Percentiles rank a stretch among this genome's conserved stretches.
phyloP scores from a whole-genome alignment of 208 protist species.

The Trypanosoma cruzi region DNA sequence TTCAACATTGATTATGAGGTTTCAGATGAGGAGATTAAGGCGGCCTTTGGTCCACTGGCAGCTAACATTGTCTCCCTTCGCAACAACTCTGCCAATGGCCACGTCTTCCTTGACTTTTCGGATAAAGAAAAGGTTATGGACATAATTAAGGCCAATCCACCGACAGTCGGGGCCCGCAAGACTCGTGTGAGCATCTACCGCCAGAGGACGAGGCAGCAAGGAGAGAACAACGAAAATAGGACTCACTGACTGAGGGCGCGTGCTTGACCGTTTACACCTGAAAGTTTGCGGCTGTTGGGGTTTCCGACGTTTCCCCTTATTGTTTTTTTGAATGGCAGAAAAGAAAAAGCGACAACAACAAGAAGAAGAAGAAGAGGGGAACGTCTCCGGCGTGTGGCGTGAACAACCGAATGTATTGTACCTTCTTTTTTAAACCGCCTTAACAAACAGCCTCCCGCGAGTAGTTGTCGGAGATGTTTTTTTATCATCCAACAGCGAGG shows the following conservation, averaged over 20 bases:
- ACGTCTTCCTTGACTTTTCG: constrained; percentile 89
- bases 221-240: neutral
- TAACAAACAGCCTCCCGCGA: neutral
- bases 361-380: neutral
- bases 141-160: constrained; percentile 45
- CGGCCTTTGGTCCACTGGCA: constrained; percentile 56
- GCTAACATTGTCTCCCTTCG: constrained; percentile 77
- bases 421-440: neutral
- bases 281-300: neutral
- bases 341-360: neutral
- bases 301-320: neutral
- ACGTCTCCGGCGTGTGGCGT: neutral
- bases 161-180: constrained; percentile 48
- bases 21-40: constrained; percentile 82
- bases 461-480: neutral
- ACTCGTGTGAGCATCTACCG: constrained; percentile 74
- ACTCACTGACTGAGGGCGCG: neutral
- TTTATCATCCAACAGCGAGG: neutral
- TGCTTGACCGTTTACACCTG: neutral
- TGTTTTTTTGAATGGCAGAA: neutral
- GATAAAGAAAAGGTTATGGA: constrained; percentile 64
- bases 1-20: constrained; percentile 74
- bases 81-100: constrained; percentile 75
- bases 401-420: neutral
- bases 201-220: constrained; percentile 62